A percentile compares a stretch with the other conserved stretches of the same genome.
These are phyloP conservation scores for Boletus subcaerulescens DNA, from an alignment of 768 basidiomycete species.

Conservation along the genomic window DNA sequence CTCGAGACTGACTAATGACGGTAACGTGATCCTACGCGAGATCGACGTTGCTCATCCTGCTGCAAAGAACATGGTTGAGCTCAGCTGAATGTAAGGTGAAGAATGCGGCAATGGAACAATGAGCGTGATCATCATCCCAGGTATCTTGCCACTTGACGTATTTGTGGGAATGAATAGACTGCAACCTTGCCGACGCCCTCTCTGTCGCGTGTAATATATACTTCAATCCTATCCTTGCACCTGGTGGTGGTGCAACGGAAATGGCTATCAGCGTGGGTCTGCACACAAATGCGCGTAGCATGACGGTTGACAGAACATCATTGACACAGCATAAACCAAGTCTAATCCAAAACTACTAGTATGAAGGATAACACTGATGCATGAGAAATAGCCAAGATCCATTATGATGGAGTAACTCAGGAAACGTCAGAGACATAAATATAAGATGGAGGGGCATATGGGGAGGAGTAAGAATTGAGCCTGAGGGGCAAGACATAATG, in stretches of 20 bases:
- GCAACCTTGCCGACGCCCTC: constrained; percentile 97
- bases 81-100: constrained; percentile 96
- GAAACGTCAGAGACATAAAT: too few relatives aligned
- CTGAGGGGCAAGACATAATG: too few relatives aligned
- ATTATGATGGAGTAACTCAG: too few relatives aligned
- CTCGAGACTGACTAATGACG: constrained; percentile 89
- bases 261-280: constrained; percentile 94
- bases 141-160: constrained; percentile 41
- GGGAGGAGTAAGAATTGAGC: too few relatives aligned
- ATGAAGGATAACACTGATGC: too few relatives aligned
- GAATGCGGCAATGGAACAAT: constrained; percentile 99
- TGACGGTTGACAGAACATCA: constrained; percentile 54
- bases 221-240: constrained; percentile 91
- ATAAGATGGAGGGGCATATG: too few relatives aligned
- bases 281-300: constrained; percentile 70
- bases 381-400: too few relatives aligned
- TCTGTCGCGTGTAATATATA: constrained; percentile 95
- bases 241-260: constrained; percentile 96
- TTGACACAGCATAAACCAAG: too few relatives aligned
- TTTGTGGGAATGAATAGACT: constrained; percentile 62
- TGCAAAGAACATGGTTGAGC: constrained; percentile 99
- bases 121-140: constrained; percentile 88
- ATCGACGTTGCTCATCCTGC: constrained; percentile 99
- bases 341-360: too few relatives aligned
- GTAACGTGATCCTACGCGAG: constrained; percentile 97